Percentiles rank a stretch among this genome's conserved stretches.
phyloP scores from a whole-genome alignment of 441 rosid genomes.

The Rhodomyrtus psidioides region DNA sequence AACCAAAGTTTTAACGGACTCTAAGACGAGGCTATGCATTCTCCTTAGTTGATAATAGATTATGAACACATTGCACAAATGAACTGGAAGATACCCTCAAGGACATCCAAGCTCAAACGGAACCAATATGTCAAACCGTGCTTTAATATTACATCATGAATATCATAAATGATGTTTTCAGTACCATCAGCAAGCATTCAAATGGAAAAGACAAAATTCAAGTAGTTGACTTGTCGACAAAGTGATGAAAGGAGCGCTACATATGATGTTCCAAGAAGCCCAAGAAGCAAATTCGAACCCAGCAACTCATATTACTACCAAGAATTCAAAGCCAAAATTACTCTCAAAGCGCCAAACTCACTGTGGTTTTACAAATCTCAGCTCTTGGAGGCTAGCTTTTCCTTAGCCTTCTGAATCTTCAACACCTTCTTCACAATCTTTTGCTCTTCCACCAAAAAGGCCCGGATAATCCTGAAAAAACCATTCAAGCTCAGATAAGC shows the following conservation, averaged over 20 bases:
- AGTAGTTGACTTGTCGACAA: constrained; percentile 23
- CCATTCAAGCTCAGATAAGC: not conserved
- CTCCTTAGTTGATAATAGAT: not conserved
- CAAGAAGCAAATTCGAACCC: constrained; percentile 6
- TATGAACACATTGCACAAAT: not conserved
- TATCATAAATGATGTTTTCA: not conserved
- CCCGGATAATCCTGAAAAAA: constrained; percentile 16
- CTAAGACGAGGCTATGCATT: not conserved
- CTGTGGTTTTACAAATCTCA: not conserved
- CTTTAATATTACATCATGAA: constrained; percentile 3
- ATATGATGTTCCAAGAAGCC: constrained; percentile 19
- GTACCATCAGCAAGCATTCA: not conserved
- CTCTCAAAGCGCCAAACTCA: constrained; percentile 4
- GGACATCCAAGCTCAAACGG: not conserved
- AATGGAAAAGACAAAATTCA: constrained; percentile 17
- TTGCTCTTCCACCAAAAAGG: constrained; percentile 21
- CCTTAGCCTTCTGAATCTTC: constrained; percentile 16
- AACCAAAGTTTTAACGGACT: not conserved
- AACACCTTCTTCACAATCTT: constrained; percentile 16
- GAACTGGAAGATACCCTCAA: not conserved
- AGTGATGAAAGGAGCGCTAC: constrained; percentile 3
- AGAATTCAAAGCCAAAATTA: constrained; percentile 9
- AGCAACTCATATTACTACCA: constrained; percentile 25
- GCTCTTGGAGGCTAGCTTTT: constrained; percentile 13
- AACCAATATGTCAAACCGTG: not conserved